Evolutionary conservation across 768 basidiomycete genomes (phyloP), one percentile per base, ranked within the genome.

Genomic region (Roridomyces roridus): DNA sequence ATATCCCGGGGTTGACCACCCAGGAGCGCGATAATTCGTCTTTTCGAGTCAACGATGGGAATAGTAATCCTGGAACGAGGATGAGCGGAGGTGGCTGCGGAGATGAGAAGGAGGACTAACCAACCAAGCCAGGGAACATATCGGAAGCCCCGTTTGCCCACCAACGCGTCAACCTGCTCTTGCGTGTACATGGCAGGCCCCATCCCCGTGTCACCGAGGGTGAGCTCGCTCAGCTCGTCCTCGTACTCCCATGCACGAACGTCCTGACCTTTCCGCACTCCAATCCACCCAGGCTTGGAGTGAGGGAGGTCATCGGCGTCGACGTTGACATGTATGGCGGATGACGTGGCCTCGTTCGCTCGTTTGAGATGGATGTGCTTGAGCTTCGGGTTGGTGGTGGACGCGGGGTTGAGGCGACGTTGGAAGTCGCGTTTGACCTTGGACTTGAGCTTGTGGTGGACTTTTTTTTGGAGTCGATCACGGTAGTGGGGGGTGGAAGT

Each of bases 261-360:
- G 29, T 31, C 6, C 29, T 31, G 29, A 14, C 7, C 29, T 14
- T 14, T 6, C 14, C 14, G 29, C 7, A 7, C 29, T 6, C 58
- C 58, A n/a, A 50, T 40, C 58, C 58, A 59, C 10, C 46, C 46
- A 0, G 51, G 51, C 17, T 46, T 44, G 10, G 58, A 42, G 26
- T 59, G 58, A 1, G 58, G 45, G 7, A 59, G 48, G 0, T 48
- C 25, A 6, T 31, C 12, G n/a, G 26, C 31, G 8, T 59, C 46
- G 10, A 40, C 2, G 15, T 46, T 21, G 4, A 49, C 41, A 3
- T 36, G 12, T 3, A 59, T 15, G 0, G 41, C 34, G 10, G 21
- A 10, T 0, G 21, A n/a, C n/a, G 24, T 24, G 14, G 31, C 47
- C 20, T 37, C n/a, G 5, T 11, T 3, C 5, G 12, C 4, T 12